Percentiles rank a stretch among this genome's conserved stretches.
Evolutionary conservation across 176 grass and related monocot species (phyloP).

Genomic region (Luzula sylvatica): DNA sequence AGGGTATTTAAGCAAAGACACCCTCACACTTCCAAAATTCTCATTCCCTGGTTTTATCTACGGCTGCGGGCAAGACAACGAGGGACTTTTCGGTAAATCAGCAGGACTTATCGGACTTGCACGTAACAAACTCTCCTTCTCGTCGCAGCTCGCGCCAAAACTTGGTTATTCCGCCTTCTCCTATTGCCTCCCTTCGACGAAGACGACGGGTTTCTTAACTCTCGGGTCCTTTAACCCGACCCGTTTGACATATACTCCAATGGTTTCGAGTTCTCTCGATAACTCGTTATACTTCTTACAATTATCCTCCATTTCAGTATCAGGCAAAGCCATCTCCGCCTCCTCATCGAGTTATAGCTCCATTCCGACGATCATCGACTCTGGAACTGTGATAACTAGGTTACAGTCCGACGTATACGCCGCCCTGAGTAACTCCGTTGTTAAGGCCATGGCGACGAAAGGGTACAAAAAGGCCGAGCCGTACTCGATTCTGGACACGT

Average conservation of each 20-base stretch:
- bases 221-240: constrained; percentile 9
- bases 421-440: constrained; percentile 20
- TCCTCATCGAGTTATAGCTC: constrained; percentile 1
- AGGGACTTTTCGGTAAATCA: constrained; percentile 27
- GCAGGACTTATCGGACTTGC: constrained; percentile 31
- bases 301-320: constrained; percentile 20
- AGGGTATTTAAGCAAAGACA: constrained; percentile 28
- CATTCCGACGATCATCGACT: constrained; percentile 27
- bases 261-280: constrained; percentile 21
- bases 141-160: constrained; percentile 24
- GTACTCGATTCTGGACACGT: constrained; percentile 33
- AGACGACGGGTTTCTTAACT: constrained; percentile 15
- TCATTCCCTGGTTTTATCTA: constrained; percentile 23
- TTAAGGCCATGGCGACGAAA: background rate
- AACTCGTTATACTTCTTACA: constrained; percentile 23
- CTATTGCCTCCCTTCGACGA: constrained; percentile 27
- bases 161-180: constrained; percentile 23
- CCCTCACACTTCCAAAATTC: constrained; percentile 6
- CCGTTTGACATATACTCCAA: constrained; percentile 12
- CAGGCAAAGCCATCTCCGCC: constrained; percentile 1
- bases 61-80: constrained; percentile 34
- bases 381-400: constrained; percentile 30
- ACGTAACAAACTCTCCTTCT: constrained; percentile 24
- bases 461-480: background rate
- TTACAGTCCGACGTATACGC: constrained; percentile 22